Evolutionary conservation across 2,329 filamentous ascomycete species (phyloP).

Genomic region (Beauveria caledonica): DNA sequence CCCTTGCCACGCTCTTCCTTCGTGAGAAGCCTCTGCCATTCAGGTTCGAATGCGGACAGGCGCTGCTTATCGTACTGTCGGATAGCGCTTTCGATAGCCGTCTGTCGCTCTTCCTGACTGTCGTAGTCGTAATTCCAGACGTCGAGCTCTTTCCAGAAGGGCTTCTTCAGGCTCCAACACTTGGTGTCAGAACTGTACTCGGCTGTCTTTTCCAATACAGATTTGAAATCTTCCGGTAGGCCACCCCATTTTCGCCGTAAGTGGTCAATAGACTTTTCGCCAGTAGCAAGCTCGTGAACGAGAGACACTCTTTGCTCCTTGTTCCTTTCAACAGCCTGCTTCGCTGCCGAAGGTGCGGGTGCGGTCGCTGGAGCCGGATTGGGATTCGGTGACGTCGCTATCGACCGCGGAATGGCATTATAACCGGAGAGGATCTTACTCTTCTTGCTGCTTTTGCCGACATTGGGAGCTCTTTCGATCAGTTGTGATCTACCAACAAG

Average conservation of each 20-base stretch:
- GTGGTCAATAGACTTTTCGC: conserved; percentile 41
- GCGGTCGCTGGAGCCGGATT: conserved; percentile 47
- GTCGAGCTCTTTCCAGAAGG: conserved; percentile 55
- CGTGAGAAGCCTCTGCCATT: conserved; percentile 55
- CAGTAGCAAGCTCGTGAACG: conserved; percentile 53
- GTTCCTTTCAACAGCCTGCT: conserved; percentile 43
- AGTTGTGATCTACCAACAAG: conserved; percentile 24
- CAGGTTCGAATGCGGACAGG: conserved; percentile 44
- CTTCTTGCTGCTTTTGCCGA: conserved; percentile 32
- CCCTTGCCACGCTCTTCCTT: conserved; percentile 49
- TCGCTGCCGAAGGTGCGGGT: conserved; percentile 40
- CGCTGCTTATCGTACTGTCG: conserved; percentile 52
- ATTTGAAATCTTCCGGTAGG: conserved; percentile 44
- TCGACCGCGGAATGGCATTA: conserved; percentile 29
- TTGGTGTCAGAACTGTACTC: conserved; percentile 39
- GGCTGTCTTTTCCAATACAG: conserved; percentile 50
- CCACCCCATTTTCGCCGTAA: conserved; percentile 44
- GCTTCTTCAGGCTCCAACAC: conserved; percentile 48
- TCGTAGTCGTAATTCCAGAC: conserved; percentile 55
- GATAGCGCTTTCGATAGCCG: conserved; percentile 53
- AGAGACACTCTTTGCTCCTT: conserved; percentile 46
- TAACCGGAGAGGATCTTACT: conserved; percentile 34
- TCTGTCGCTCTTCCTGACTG: conserved; percentile 45
- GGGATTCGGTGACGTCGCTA: conserved; percentile 48
- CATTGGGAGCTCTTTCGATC: conserved; percentile 25